Conservation (phyloP, 441 rosid genomes). For the Populus hybrid region DNA sequence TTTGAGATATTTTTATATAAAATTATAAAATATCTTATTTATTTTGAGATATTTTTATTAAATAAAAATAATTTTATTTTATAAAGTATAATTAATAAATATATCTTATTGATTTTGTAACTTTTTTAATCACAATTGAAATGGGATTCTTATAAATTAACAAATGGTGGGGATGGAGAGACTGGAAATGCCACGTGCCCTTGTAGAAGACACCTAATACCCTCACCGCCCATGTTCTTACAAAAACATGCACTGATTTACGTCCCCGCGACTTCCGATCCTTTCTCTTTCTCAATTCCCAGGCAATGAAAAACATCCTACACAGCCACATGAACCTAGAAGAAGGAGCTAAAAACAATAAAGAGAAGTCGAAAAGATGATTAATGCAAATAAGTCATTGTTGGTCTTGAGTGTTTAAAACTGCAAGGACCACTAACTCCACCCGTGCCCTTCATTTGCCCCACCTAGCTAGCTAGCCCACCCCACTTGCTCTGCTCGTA, state of each 20-base stretch:
- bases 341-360: neutral
- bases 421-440: neutral
- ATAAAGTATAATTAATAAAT: too few species aligned
- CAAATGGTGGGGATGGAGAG: neutral
- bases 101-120: too few species aligned
- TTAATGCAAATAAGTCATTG: neutral
- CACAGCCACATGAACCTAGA: neutral
- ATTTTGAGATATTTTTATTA: too few species aligned
- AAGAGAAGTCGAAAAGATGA: too few species aligned
- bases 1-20: too few species aligned
- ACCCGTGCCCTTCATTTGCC: neutral
- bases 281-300: neutral
- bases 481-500: slow-evolving; percentile 3
- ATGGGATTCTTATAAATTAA: neutral
- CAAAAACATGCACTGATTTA: neutral
- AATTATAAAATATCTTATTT: too few species aligned
- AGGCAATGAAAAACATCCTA: neutral
- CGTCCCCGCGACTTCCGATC: neutral
- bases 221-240: neutral
- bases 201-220: neutral
- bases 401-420: neutral
- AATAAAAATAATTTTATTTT: neutral
- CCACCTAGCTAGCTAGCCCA: neutral
- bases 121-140: neutral
- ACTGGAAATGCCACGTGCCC: neutral